Evolutionary conservation across 2,329 filamentous ascomycete genomes (phyloP), one percentile per base, ranked within the genome.

Genomic region (Fusarium sp.): DNA sequence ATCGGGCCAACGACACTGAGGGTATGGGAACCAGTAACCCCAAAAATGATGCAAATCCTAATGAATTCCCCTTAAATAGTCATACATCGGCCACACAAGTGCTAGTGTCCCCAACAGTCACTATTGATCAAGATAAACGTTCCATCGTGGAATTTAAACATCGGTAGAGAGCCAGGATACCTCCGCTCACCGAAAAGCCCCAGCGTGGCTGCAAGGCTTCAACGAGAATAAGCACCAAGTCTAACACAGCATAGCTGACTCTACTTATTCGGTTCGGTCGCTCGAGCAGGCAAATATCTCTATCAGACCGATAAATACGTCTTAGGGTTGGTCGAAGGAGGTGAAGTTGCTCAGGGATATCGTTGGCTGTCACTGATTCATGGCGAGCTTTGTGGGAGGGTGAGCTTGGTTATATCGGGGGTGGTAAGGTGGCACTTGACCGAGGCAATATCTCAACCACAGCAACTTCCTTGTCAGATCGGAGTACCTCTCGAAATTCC

Each of bases 331-430:
- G 24, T 26, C 17, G 17, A 18, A 28, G 24, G 41, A 44, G 24
- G 24, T 47, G 13, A 4, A 9, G 15, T 28, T 47, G 7, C 15
- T 47, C 20, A 17, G 20, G 44, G 44, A 8, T 45, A 18, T 45
- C 17, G 6, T 26, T 45, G 17, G 7, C n/a, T 12, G 5, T 13
- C 7, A 13, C 17, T 13, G 17, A 26, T 26, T 12, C 3, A 18
- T 18, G 5, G n/a, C 5, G 5, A 13, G 17, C 7, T 18, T 45
- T 18, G n/a, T 45, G n/a, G 7, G 11, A 20, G n/a, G 1, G 17
- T 1, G 0, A 6, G 5, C n/a, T n/a, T 26, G n/a, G 7, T 13
- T 15, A 18, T 7, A 6, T 8, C 5, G 1, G 26, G 11, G 3
- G 11, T 9, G 1, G 11, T 26, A 1, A 45, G 0, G 11, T 8